Percentiles rank a stretch among this genome's conserved stretches.
Conservation (phyloP, 345 rosid genomes). For the Excoecaria agallocha region DNA sequence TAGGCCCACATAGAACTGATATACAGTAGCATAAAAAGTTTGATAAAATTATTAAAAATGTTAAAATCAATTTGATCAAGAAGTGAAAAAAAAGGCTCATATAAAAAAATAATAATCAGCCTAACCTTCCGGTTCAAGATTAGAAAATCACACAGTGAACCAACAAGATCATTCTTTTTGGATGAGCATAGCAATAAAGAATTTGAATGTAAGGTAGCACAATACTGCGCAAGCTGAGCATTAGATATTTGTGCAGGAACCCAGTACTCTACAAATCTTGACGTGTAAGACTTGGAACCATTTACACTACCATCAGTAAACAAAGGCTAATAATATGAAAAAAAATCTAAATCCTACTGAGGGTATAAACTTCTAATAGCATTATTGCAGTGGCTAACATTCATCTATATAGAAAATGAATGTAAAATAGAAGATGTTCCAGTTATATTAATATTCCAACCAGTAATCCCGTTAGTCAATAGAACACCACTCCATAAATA, state of each 20-base stretch:
- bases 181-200: slow-evolving; percentile 53
- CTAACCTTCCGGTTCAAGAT: slow-evolving; percentile 65
- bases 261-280: slow-evolving; percentile 78
- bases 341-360: background rate
- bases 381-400: background rate
- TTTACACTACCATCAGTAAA: no score
- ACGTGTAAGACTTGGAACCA: slow-evolving; percentile 43
- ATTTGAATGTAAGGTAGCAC: slow-evolving; percentile 61
- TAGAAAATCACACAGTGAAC: slow-evolving; percentile 56
- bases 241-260: slow-evolving; percentile 77
- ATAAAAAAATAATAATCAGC: background rate
- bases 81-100: background rate
- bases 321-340: background rate
- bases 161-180: slow-evolving; percentile 55
- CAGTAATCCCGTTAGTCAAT: background rate
- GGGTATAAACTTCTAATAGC: background rate
- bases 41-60: background rate
- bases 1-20: background rate
- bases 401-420: background rate
- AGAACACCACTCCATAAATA: background rate
- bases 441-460: background rate
- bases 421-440: background rate
- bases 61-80: background rate
- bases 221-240: slow-evolving; percentile 90
- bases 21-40: background rate